Percentiles rank a stretch among this genome's conserved stretches.
These are phyloP conservation scores for Diaporthe aspalathi DNA, from an alignment of 2,329 filamentous ascomycete genomes.

Conservation along the genomic window DNA sequence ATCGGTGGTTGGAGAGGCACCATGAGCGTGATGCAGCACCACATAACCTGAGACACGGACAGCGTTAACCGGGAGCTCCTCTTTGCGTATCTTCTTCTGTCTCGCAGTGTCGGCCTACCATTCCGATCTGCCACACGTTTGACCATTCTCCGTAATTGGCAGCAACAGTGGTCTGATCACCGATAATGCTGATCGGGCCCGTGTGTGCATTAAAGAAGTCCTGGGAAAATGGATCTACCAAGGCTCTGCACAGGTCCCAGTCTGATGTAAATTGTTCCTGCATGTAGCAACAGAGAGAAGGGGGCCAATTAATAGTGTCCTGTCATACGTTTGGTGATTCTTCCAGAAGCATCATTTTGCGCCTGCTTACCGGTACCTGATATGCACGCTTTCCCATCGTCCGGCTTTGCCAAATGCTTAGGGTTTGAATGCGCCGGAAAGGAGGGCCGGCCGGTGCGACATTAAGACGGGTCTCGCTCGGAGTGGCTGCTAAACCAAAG, in stretches of 20 bases:
- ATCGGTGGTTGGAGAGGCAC: neutral
- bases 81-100: neutral
- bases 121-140: slow-evolving; percentile 8
- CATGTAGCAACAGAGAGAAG: too few relatives aligned
- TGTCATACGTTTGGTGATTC: too few relatives aligned
- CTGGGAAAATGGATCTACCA: slow-evolving; percentile 1
- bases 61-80: neutral
- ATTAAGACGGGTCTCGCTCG: neutral
- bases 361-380: slow-evolving; percentile 7
- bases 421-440: neutral
- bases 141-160: slow-evolving; percentile 16
- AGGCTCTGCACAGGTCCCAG: neutral
- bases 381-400: neutral
- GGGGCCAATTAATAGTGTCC: neutral
- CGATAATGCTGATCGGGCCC: neutral
- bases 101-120: neutral
- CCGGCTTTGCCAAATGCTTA: neutral
- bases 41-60: neutral
- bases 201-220: neutral
- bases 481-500: neutral
- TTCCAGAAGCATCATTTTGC: neutral
- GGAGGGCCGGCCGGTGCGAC: neutral
- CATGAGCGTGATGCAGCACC: slow-evolving; percentile 7
- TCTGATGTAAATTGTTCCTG: slow-evolving; percentile 26
- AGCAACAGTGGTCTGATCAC: neutral